Evolutionary conservation across 2,329 filamentous ascomycete genomes (phyloP).

Genomic region (Myriosclerotinia duriaeana): DNA sequence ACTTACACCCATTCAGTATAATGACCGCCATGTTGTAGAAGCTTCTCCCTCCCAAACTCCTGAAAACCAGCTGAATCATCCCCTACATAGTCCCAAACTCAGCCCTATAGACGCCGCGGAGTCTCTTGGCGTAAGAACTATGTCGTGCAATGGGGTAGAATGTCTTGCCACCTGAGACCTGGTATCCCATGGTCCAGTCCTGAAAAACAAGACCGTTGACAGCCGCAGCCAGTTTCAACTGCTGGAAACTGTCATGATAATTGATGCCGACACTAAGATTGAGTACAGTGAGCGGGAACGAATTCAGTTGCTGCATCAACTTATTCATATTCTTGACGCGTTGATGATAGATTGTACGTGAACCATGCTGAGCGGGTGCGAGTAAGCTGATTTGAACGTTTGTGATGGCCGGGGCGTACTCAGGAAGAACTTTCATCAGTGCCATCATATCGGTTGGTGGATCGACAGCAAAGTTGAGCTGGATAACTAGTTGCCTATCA

Average conservation of each 20-base stretch:
- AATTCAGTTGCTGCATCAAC: neutral
- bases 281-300: neutral
- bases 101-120: neutral
- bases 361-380: neutral
- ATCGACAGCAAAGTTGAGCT: neutral
- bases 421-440: neutral
- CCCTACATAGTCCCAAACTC: neutral
- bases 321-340: neutral
- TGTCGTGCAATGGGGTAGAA: neutral
- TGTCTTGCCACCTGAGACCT: neutral
- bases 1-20: too few relatives aligned
- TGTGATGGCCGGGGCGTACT: neutral
- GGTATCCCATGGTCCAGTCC: neutral
- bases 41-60: neutral
- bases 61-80: neutral
- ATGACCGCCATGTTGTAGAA: neutral
- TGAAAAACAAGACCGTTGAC: neutral
- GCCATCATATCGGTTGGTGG: neutral
- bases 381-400: neutral
- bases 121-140: neutral
- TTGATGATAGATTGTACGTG: neutral
- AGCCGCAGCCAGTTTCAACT: neutral
- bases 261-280: neutral
- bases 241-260: neutral
- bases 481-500: neutral